Percentiles rank a stretch among this genome's conserved stretches.
These are phyloP conservation scores for Bacidia gigantensis DNA, from an alignment of 495 filamentous ascomycete species.

Conservation along the genomic window DNA sequence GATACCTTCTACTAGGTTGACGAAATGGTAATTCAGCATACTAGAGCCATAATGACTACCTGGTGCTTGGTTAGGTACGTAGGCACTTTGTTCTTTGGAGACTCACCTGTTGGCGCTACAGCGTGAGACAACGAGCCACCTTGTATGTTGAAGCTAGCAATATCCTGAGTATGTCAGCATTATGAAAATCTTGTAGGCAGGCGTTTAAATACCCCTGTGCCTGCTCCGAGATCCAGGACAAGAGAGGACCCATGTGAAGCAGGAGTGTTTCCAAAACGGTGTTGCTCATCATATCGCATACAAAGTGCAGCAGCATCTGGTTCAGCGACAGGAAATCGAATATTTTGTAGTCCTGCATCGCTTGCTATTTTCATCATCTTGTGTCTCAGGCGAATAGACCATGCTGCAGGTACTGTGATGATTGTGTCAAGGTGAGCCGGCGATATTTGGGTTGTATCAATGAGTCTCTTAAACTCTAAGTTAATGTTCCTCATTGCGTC, in stretches of 20 bases:
- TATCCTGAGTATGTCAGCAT: neutral
- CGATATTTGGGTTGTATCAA: neutral
- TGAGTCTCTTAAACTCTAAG: neutral
- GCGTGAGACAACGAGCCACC: neutral
- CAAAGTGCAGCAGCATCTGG: neutral
- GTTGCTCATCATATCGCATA: neutral
- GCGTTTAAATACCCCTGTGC: neutral
- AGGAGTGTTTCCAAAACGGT: neutral
- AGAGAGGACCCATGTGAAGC: neutral
- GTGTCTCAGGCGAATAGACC: neutral
- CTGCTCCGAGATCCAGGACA: neutral
- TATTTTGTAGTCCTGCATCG: neutral
- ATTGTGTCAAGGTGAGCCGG: neutral
- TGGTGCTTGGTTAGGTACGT: neutral
- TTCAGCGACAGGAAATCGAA: neutral
- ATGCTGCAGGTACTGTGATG: neutral
- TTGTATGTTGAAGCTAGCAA: neutral
- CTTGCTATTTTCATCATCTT: neutral
- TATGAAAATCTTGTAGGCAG: neutral
- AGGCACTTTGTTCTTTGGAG: neutral
- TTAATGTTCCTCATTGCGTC: neutral
- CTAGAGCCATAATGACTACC: neutral
- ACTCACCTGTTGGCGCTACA: neutral
- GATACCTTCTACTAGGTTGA: neutral
- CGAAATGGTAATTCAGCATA: neutral